A percentile compares a stretch with the other conserved stretches of the same genome.
Conservation (phyloP, 2,329 filamentous ascomycete genomes). For the Fusarium musae region DNA sequence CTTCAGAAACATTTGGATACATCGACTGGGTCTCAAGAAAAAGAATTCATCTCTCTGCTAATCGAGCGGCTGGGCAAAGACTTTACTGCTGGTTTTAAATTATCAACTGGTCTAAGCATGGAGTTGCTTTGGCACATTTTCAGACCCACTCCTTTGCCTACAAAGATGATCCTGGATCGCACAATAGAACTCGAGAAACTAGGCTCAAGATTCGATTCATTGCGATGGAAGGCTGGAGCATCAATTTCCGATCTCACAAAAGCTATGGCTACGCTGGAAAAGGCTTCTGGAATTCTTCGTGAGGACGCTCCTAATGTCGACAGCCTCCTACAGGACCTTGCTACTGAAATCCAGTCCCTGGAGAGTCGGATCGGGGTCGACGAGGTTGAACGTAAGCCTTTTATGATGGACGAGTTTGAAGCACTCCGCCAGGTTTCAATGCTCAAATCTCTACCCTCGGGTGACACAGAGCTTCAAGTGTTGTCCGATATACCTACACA, state of each 20-base stretch:
- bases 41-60: conserved; percentile 54
- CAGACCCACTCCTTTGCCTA: conserved; percentile 69
- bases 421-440: conserved; percentile 63
- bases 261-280: conserved; percentile 64
- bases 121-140: conserved; percentile 80
- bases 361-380: conserved; percentile 59
- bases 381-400: conserved; percentile 57
- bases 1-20: conserved; percentile 50
- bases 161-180: conserved; percentile 57
- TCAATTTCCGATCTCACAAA: conserved; percentile 63
- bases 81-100: conserved; percentile 76
- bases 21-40: conserved; percentile 41
- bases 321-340: conserved; percentile 61
- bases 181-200: conserved; percentile 65
- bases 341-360: conserved; percentile 62
- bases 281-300: conserved; percentile 67
- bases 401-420: conserved; percentile 67
- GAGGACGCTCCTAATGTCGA: conserved; percentile 53
- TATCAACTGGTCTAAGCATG: conserved; percentile 83
- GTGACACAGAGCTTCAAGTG: conserved; percentile 55
- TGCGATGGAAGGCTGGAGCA: conserved; percentile 68
- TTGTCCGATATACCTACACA: conserved; percentile 57
- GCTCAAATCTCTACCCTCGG: conserved; percentile 48
- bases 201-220: conserved; percentile 67
- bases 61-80: conserved; percentile 59